Evolutionary conservation across 75 land plant species (phyloP).

Genomic region (Sequoiadendron giganteum): DNA sequence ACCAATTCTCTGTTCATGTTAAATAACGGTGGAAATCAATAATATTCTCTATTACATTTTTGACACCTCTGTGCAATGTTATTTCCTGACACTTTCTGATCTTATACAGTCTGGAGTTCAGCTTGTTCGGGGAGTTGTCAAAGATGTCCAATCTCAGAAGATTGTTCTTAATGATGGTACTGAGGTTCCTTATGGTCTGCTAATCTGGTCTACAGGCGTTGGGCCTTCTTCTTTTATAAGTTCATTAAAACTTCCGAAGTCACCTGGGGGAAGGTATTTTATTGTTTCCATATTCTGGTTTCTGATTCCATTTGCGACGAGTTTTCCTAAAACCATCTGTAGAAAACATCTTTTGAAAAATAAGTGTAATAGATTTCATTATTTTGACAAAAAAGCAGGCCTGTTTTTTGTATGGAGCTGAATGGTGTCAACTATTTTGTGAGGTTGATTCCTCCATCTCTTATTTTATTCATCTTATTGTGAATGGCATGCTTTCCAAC

Average conservation of each 20-base stretch:
- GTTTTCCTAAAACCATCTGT: background rate
- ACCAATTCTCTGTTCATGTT: background rate
- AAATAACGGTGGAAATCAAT: background rate
- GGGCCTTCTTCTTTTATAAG: conserved; percentile 83
- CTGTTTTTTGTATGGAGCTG: background rate
- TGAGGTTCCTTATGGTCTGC: conserved; percentile 88
- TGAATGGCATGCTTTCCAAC: background rate
- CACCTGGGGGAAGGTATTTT: conserved; percentile 86
- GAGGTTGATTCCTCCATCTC: background rate
- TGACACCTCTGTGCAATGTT: background rate
- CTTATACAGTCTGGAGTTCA: conserved; percentile 82
- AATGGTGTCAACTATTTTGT: background rate
- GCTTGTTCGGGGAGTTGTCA: conserved; percentile 88
- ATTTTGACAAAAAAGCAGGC: background rate
- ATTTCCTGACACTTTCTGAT: background rate
- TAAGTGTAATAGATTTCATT: background rate
- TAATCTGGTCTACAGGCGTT: conserved; percentile 99
- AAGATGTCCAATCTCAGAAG: conserved; percentile 68
- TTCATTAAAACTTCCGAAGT: conserved; percentile 59
- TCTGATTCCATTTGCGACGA: background rate
- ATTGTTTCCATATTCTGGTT: conserved; percentile 1
- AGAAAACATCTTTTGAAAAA: conserved; percentile 4
- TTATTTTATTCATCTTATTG: background rate
- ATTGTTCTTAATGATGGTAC: conserved; percentile 79
- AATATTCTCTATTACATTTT: background rate